Evolutionary conservation across 495 filamentous ascomycete species (phyloP), one percentile per base, ranked within the genome.

Genomic region (Trichoderma gamsii): DNA sequence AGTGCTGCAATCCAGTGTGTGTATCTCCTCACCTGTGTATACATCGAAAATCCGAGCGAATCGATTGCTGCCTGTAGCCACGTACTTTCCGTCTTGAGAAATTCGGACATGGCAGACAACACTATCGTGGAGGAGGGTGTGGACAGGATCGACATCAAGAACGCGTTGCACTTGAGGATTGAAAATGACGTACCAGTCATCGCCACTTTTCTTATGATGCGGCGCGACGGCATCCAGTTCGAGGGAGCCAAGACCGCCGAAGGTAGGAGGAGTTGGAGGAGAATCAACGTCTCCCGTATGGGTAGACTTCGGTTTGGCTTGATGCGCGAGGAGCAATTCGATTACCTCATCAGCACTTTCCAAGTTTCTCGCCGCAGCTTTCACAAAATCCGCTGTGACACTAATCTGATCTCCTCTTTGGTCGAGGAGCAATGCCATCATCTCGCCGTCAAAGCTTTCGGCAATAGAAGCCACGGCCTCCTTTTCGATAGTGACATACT

Each of bases 1-100:
- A 64, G 91, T 91, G 51, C 83, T 87, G 70, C 94, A 92, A 72
- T 93, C 90, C 49, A 95, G 79, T 27, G 88, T 84, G 67, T 89
- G 90, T 65, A 95, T 83, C 75, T 90, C 91, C 69, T 89, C 87
- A 66, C 92, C 92, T 12, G 85, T 88, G 63, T 79, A 79, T 43
- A 96, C 92, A 70, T 96, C 92, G 77, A 93, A 96, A 70, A 96
- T 96, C 74, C 94, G 91, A 32, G 92, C 92, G 5, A 90, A 93
- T 69, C 90, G 82, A 75, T 96, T 96, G 79, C 92, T 95, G 32
- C 92, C 92, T 5, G 92, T 96, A 11, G 92, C 92, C 64, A 96
- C 87, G 73, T 90, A 93, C 75, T 92, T 92, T 71, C 92, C 92
- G 73, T 96, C 92, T 64, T 88, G 85, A 73, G 92, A 95, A 78